Base-by-base conservation (phyloP, 805 yeast species). In the Kodamaea fukazawae region DNA sequence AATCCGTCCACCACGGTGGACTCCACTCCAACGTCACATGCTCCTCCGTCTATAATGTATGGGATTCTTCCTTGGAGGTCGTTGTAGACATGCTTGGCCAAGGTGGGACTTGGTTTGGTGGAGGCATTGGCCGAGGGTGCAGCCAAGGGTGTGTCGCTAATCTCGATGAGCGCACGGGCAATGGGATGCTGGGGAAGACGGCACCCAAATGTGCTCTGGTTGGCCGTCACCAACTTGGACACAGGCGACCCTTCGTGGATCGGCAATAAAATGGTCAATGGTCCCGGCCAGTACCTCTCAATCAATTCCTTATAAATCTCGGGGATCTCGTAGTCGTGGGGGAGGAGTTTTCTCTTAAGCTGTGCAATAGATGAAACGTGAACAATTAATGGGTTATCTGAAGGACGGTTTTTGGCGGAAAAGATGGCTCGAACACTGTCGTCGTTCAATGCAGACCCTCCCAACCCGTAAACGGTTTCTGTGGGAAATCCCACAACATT, bases 51-150 rank as follows among this genome's bases (percentile, higher is more conserved):
- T 18, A 93, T 53, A 41, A 93, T 86, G 20, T 81, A 56, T 0
- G 97, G 96, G 10, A 93, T 87, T 45, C 74, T 78, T 0, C 89
- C 91, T 1, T 84, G 55, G 39, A 93, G 61, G 55, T 93, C 99
- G 53, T 79, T 78, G 49, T 65, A 76, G 0, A 93, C 99, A 58
- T 93, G 99, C 7, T 73, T 62, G 0, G 99, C 98, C 25, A 73
- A 54, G 0, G 99, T 93, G 1, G 98, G 96, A 13, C 96, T 85
- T 1, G 99, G 99, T 36, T 88, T 69, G 0, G 99, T 93, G 1
- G 96, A 88, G 1, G 96, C 91, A 61, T 93, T 93, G 2, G 99
- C 99, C 1, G 96, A 87, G 0, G 99, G 99, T 0, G 99, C 99
- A 1, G 99, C 99, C 27, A 93, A 63, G 1, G 99, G 98, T 2